Base-by-base conservation (phyloP, 441 rosid species). In the Geranium incanum region DNA sequence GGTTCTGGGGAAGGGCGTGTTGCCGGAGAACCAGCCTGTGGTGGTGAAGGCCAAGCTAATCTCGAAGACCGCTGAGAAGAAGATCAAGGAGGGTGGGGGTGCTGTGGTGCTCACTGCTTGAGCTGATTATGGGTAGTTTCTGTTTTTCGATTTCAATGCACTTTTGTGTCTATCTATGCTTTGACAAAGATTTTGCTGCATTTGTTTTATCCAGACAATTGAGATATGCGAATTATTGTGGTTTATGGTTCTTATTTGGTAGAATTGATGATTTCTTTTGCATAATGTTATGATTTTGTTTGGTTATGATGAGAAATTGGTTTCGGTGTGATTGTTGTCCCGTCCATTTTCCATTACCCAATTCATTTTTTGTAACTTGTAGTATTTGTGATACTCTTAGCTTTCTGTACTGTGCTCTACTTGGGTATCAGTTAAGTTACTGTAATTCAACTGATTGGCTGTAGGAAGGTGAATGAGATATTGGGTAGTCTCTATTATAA, bases 61-160 rank as follows among this genome's bases (percentile, higher is more conserved):
- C 5, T 84, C 87, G 3, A 84, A 84, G 80, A 81, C 70, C 13
- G 87, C 86, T 0, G 84, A 84, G 79, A 82, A 74, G 83, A 84
- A 84, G 81, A 84, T 84, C 18, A 82, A 84, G 81, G 84, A 82
- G 74, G 83, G 81, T 68, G 87, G 87, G 19, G 86, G 87, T 21
- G 87, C 87, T 0, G 83, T 84, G 6, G 74, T 84, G n/a, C 87
- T 84, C 71, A 80, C 86, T 1, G 87, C 87, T 7, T 84, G 82
- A 68, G 69, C 33, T 6, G 6, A 36, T 13, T 70, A 72, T 63
- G 77, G 68, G 75, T 19, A 52, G 6, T 52, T 5, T 52, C 60
- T 52, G 15, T 4, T 15, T 52, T 52, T 52, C 16, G 19, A 13
- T 52, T 5, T n/a, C 16, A 1, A n/a, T 3, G 21, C 60, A 13